A percentile compares a stretch with the other conserved stretches of the same genome.
Evolutionary conservation across 2,329 filamentous ascomycete species (phyloP).

Genomic region (Ophiostoma sp.): DNA sequence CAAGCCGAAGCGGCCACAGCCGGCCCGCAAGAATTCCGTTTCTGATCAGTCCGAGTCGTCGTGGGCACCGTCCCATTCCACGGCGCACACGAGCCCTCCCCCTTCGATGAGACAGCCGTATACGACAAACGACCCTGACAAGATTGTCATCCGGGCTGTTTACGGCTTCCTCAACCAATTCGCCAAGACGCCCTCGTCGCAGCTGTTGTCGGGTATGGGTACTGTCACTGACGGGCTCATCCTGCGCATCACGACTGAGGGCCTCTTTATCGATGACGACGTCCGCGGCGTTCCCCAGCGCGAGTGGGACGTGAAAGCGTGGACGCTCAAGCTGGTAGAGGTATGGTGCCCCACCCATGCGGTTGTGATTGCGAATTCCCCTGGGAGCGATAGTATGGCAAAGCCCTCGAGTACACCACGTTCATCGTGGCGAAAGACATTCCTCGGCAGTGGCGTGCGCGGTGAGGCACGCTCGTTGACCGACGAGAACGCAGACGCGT

Average conservation of each 20-base stretch:
- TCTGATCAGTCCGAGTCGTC: slow-evolving; percentile 78
- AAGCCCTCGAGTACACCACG: slow-evolving; percentile 42
- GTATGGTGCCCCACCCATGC: slow-evolving; percentile 70
- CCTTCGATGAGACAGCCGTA: slow-evolving; percentile 74
- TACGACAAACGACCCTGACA: slow-evolving; percentile 83
- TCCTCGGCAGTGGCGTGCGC: slow-evolving; percentile 35
- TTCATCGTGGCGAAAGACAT: slow-evolving; percentile 42
- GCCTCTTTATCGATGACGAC: slow-evolving; percentile 95
- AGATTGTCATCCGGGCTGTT: slow-evolving; percentile 91
- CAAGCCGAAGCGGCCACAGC: slow-evolving; percentile 50
- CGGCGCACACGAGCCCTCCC: slow-evolving; percentile 75
- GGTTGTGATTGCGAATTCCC: slow-evolving; percentile 43
- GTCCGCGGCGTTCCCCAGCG: slow-evolving; percentile 84
- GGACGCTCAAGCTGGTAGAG: slow-evolving; percentile 91
- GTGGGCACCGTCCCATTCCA: slow-evolving; percentile 79
- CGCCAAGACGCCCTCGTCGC: slow-evolving; percentile 80
- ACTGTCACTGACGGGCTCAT: slow-evolving; percentile 88
- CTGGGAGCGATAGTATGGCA: slow-evolving; percentile 35
- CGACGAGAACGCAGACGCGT: slow-evolving; percentile 62
- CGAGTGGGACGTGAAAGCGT: slow-evolving; percentile 98
- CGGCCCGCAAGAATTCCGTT: slow-evolving; percentile 55
- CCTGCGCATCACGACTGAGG: slow-evolving; percentile 86
- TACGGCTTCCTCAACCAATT: slow-evolving; percentile 90
- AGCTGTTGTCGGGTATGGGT: slow-evolving; percentile 77
- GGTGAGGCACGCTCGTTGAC: slow-evolving; percentile 49